A percentile compares a stretch with the other conserved stretches of the same genome.
These are phyloP conservation scores for Mycena metata DNA, from an alignment of 768 basidiomycete genomes.

Conservation along the genomic window DNA sequence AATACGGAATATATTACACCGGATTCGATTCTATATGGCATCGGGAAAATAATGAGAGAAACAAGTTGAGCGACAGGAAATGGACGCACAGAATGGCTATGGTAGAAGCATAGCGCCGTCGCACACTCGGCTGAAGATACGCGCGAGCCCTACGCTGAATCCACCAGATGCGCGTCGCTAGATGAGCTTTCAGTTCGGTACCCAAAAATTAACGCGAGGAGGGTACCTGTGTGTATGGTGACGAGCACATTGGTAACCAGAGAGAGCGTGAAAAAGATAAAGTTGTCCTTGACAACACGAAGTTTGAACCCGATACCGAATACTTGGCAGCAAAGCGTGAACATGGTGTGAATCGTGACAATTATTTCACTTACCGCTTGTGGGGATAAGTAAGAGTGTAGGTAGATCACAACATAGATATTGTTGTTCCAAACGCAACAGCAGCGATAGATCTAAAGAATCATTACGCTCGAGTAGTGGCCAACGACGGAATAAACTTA, in stretches of 20 bases:
- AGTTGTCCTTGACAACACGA: slow-evolving; percentile 34
- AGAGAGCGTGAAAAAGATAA: slow-evolving; percentile 45
- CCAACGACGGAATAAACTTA: slow-evolving; percentile 38
- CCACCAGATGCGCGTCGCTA: slow-evolving; percentile 51
- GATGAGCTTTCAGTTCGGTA: background rate
- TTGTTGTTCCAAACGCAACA: slow-evolving; percentile 48
- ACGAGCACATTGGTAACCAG: slow-evolving; percentile 47
- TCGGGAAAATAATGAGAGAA: background rate
- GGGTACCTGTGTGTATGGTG: no score
- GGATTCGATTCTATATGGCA: no score
- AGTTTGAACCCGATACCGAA: slow-evolving; percentile 45
- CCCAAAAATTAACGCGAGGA: background rate
- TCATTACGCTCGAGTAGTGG: background rate
- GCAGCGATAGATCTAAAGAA: slow-evolving; percentile 50
- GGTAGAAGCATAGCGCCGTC: slow-evolving; percentile 45
- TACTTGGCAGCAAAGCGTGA: background rate
- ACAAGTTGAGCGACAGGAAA: background rate
- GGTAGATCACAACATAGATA: slow-evolving; percentile 46
- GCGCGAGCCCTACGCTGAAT: slow-evolving; percentile 44
- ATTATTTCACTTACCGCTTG: slow-evolving; percentile 40
- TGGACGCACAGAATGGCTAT: slow-evolving; percentile 47
- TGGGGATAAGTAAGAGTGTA: slow-evolving; percentile 42
- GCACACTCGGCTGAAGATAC: slow-evolving; percentile 41
- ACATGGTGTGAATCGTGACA: background rate
- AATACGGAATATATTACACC: no score